Evolutionary conservation across 2,329 filamentous ascomycete species (phyloP).

Genomic region (Rutstroemia sp.): DNA sequence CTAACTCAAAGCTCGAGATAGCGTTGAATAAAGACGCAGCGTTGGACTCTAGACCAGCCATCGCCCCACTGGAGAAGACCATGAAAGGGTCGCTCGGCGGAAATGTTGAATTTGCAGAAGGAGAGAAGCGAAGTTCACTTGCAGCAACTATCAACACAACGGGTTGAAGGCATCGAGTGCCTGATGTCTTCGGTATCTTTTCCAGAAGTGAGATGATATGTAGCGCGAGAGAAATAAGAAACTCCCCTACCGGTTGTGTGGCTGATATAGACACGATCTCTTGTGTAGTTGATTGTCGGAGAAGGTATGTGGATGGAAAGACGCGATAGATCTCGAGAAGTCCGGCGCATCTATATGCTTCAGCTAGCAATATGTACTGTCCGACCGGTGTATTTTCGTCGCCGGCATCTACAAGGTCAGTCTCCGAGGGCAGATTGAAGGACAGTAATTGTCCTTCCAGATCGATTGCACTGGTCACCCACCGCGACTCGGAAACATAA

Average conservation of each 20-base stretch:
- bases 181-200: constrained; percentile 19
- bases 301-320: constrained; percentile 19
- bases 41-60: constrained; percentile 1
- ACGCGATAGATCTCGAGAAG: constrained; percentile 24
- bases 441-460: constrained; percentile 24
- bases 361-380: constrained; percentile 26
- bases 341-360: constrained; percentile 23
- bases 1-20: constrained; percentile 22
- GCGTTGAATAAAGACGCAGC: constrained; percentile 13
- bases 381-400: constrained; percentile 26
- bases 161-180: constrained; percentile 25
- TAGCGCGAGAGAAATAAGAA: constrained; percentile 23
- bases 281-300: constrained; percentile 7
- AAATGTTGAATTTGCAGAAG: background rate
- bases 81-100: constrained; percentile 1
- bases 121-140: constrained; percentile 21
- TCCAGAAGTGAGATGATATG: constrained; percentile 24
- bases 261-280: constrained; percentile 12
- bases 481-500: constrained; percentile 13
- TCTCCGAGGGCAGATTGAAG: constrained; percentile 17
- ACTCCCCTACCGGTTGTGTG: constrained; percentile 18
- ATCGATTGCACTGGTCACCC: constrained; percentile 15
- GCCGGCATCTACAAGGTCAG: constrained; percentile 23
- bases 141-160: constrained; percentile 23
- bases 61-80: too few species aligned